Conservation (phyloP, 169 alveolate species). For the Plasmodium adleri region DNA sequence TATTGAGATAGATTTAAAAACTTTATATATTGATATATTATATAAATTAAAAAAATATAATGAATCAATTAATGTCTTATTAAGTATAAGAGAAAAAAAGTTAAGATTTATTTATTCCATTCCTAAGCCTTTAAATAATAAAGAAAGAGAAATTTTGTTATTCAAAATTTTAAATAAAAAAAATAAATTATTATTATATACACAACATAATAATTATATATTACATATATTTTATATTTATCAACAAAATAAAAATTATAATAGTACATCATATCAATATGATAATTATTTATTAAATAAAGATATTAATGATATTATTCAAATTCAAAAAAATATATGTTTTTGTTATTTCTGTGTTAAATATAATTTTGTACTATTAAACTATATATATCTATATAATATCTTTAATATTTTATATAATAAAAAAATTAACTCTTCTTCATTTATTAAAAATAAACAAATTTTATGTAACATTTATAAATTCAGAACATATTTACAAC, state of each 20-base stretch:
- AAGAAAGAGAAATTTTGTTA: slow-evolving; percentile 57
- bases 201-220: slow-evolving; percentile 56
- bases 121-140: slow-evolving; percentile 67
- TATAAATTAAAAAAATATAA: slow-evolving; percentile 54
- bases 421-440: background rate
- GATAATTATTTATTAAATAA: slow-evolving; percentile 25
- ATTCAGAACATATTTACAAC: slow-evolving; percentile 43
- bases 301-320: slow-evolving; percentile 51
- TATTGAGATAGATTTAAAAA: slow-evolving; percentile 62
- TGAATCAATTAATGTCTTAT: slow-evolving; percentile 45
- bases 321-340: slow-evolving; percentile 32
- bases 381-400: slow-evolving; percentile 37
- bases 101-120: slow-evolving; percentile 48
- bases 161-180: slow-evolving; percentile 46
- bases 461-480: background rate
- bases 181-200: slow-evolving; percentile 56
- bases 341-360: slow-evolving; percentile 73
- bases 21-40: slow-evolving; percentile 40
- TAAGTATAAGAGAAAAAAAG: slow-evolving; percentile 66
- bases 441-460: background rate
- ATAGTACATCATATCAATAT: slow-evolving; percentile 11
- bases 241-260: slow-evolving; percentile 15
- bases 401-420: background rate
- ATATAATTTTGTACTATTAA: slow-evolving; percentile 37
- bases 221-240: slow-evolving; percentile 56